Evolutionary conservation across 2,329 filamentous ascomycete species (phyloP).

Genomic region (Penicillium hordei): DNA sequence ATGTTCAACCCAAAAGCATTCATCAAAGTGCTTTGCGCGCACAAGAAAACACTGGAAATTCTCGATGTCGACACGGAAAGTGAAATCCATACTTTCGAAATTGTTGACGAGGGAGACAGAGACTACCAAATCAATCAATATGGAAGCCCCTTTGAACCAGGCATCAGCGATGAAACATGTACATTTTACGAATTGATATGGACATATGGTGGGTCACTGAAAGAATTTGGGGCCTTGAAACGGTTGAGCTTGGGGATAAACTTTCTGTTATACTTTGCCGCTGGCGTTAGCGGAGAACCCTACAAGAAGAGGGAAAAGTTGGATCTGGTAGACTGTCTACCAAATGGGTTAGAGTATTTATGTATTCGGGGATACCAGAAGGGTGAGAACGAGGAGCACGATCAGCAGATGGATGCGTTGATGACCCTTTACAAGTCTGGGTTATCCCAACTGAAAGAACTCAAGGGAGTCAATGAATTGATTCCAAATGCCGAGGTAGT

Average conservation of each 20-base stretch:
- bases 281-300: neutral
- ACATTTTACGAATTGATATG: constrained; percentile 1
- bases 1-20: constrained; percentile 19
- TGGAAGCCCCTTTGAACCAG: neutral
- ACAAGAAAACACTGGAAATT: constrained; percentile 21
- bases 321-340: constrained; percentile 7
- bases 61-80: constrained; percentile 19
- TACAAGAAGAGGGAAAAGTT: neutral
- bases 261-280: constrained; percentile 18
- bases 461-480: constrained; percentile 12
- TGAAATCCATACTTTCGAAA: neutral
- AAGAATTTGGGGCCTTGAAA: constrained; percentile 20
- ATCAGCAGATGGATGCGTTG: constrained; percentile 14
- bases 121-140: neutral
- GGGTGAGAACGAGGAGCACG: constrained; percentile 5
- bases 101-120: neutral
- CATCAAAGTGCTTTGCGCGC: constrained; percentile 15
- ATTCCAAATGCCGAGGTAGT: constrained; percentile 13
- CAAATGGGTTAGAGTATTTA: constrained; percentile 18
- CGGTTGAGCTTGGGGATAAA: constrained; percentile 18
- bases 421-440: constrained; percentile 1
- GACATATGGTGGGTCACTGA: constrained; percentile 15
- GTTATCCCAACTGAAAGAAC: constrained; percentile 5
- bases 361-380: constrained; percentile 20
- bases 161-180: neutral